Evolutionary conservation across 164 flowering plant genomes (phyloP).

Genomic region (Chimonanthus salicifolius): DNA sequence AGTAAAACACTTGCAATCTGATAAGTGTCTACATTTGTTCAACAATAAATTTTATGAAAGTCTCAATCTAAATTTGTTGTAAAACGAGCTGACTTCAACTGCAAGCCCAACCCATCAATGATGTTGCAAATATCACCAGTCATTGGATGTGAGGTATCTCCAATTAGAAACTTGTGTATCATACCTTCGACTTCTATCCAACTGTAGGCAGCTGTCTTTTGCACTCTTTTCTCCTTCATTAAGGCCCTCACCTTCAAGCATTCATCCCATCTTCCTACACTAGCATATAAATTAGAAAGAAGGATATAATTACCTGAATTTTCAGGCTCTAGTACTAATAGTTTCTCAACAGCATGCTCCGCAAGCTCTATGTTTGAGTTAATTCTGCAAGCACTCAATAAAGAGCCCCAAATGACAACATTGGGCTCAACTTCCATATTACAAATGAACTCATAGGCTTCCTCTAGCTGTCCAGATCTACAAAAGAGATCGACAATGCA

Average conservation of each 20-base stretch:
- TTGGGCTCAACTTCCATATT: slow-evolving; percentile 40
- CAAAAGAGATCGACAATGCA: slow-evolving; percentile 48
- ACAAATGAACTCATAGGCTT: slow-evolving; percentile 34
- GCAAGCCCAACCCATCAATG: slow-evolving; percentile 32
- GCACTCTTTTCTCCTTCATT: slow-evolving; percentile 34
- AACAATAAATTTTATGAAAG: background rate
- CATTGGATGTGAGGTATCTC: slow-evolving; percentile 34
- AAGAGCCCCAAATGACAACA: slow-evolving; percentile 46
- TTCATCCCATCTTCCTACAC: slow-evolving; percentile 44
- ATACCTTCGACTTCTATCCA: slow-evolving; percentile 39
- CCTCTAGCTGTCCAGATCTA: slow-evolving; percentile 31
- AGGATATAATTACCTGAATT: slow-evolving; percentile 49
- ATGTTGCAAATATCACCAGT: slow-evolving; percentile 24
- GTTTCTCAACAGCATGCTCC: slow-evolving; percentile 26
- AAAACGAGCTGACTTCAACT: slow-evolving; percentile 13
- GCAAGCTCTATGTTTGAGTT: slow-evolving; percentile 33
- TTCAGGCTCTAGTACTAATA: slow-evolving; percentile 38
- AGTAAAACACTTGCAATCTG: no score
- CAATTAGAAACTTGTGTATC: slow-evolving; percentile 38
- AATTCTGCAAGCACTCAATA: slow-evolving; percentile 40
- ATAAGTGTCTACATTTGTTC: no score
- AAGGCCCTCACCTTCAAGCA: slow-evolving; percentile 24
- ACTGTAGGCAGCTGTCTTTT: slow-evolving; percentile 42
- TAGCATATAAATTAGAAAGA: slow-evolving; percentile 35
- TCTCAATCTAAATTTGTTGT: slow-evolving; percentile 11